phyloP scores from a whole-genome alignment of 306 rosid species.

The Sphenostylis stenocarpa region DNA sequence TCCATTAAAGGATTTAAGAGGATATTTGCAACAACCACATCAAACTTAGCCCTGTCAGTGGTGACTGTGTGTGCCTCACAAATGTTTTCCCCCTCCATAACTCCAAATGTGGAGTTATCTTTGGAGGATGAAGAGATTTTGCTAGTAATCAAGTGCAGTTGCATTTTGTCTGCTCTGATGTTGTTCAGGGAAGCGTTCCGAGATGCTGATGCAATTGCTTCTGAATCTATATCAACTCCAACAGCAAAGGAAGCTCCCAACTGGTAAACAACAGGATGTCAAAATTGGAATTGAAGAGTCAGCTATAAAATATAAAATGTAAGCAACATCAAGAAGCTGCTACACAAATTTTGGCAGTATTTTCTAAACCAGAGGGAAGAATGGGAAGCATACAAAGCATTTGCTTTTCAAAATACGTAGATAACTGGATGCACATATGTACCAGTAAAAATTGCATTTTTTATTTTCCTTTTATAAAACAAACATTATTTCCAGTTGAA shows the following conservation, averaged over 20 bases:
- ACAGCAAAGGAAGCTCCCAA: constrained; percentile 80
- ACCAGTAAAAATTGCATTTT: background rate
- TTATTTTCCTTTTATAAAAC: background rate
- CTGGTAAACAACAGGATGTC: constrained; percentile 40
- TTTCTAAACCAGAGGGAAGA: background rate
- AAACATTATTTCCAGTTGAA: background rate
- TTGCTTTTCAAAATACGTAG: background rate
- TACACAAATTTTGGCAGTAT: background rate
- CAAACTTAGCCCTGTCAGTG: constrained; percentile 49
- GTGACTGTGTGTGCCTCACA: constrained; percentile 27
- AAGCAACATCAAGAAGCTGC: background rate
- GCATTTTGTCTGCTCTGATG: constrained; percentile 64
- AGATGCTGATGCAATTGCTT: constrained; percentile 74
- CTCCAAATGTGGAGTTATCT: constrained; percentile 25
- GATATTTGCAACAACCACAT: constrained; percentile 80
- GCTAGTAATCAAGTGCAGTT: constrained; percentile 49
- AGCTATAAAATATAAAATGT: background rate
- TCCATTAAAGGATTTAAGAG: constrained; percentile 78
- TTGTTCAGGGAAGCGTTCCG: constrained; percentile 78
- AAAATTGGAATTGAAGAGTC: constrained; percentile 24
- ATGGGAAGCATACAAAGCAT: background rate
- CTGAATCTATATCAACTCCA: constrained; percentile 80
- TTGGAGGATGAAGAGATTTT: constrained; percentile 23
- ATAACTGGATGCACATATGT: background rate
- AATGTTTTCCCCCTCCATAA: constrained; percentile 37